Evolutionary conservation across 2,329 filamentous ascomycete genomes (phyloP), one percentile per base, ranked within the genome.

Genomic region (Fusarium irregulare): DNA sequence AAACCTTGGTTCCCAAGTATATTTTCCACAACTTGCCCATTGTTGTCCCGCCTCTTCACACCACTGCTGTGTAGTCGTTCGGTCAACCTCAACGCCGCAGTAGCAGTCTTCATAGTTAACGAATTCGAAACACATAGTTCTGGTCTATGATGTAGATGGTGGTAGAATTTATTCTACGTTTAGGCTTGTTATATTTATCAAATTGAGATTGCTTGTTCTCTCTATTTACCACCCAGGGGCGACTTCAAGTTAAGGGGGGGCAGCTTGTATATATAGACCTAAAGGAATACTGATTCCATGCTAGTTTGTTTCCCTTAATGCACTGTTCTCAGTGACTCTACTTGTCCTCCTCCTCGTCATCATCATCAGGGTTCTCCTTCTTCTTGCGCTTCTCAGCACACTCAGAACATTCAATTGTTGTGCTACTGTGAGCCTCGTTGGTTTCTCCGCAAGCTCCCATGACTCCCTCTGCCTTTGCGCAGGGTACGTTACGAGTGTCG

Each of bases 171-270:
- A n/a, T 2, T 37, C 2, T 37, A 18, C 2, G 16, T 18, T 11
- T 18, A 6, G 5, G 1, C 9, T n/a, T 18, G 16, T 4, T 37
- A n/a, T n/a, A n/a, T n/a, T 6, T 3, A 11, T 37, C 0, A 4
- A 5, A 37, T 37, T n/a, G 5, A 37, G 34, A 37, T n/a, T 37
- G 9, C 16, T 6, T 18, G 1, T n/a, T n/a, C 9, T n/a, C 5
- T 11, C 1, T 18, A n/a, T 11, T 11, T 4, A 11, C 10, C 7
- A 18, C 9, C 2, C 9, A 34, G 7, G 30, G 16, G 6, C 34
- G 6, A n/a, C 3, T 11, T n/a, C 18, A 2, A 11, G 5, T n/a
- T 37, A 2, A 4, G 6, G 34, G 9, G 34, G 34, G 18, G 1
- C 3, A 6, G 18, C 5, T n/a, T n/a, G 18, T 37, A 37, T n/a